phyloP scores from a whole-genome alignment of 2,329 filamentous ascomycete species.

The Beauveria australis region DNA sequence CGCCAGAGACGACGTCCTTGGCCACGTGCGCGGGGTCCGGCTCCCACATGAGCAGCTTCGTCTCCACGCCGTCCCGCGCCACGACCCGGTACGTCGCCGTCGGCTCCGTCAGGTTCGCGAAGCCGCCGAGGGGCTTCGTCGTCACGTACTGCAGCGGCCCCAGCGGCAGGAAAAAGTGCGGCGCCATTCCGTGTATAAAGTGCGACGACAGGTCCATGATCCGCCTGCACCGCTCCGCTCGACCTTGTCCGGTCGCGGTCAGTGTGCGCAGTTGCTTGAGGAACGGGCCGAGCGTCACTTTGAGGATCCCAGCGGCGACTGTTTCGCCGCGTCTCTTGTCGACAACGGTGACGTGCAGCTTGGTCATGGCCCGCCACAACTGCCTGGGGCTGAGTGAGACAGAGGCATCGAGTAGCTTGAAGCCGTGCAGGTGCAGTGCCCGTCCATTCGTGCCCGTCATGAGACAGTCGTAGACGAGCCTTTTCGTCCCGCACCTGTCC shows the following conservation, averaged over 20 bases:
- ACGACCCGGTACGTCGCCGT: constrained; percentile 35
- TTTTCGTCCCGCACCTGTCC: constrained; percentile 47
- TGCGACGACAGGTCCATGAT: not conserved
- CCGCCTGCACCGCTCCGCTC: not conserved
- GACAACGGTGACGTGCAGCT: constrained; percentile 53
- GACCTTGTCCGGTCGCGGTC: not conserved
- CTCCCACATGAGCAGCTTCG: constrained; percentile 50
- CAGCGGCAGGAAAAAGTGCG: not conserved
- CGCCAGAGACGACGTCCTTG: constrained; percentile 15
- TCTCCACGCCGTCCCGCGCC: constrained; percentile 44
- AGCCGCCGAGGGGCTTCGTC: constrained; percentile 35
- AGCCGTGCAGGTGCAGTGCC: constrained; percentile 50
- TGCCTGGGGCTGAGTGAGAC: constrained; percentile 46
- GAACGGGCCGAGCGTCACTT: not conserved
- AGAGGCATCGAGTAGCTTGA: constrained; percentile 53
- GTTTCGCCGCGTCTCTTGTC: constrained; percentile 20
- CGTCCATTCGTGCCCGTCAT: constrained; percentile 46
- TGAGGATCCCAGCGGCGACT: not conserved
- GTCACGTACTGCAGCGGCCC: constrained; percentile 44
- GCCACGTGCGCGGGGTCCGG: constrained; percentile 27
- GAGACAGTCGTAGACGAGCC: constrained; percentile 54
- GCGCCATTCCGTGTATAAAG: not conserved
- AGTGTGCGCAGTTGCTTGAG: not conserved
- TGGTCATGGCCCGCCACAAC: constrained; percentile 56
- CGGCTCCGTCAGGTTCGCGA: constrained; percentile 42